These are phyloP conservation scores for Monosporascus cannonballus DNA, from an alignment of 2,329 filamentous ascomycete species.

Conservation along the genomic window DNA sequence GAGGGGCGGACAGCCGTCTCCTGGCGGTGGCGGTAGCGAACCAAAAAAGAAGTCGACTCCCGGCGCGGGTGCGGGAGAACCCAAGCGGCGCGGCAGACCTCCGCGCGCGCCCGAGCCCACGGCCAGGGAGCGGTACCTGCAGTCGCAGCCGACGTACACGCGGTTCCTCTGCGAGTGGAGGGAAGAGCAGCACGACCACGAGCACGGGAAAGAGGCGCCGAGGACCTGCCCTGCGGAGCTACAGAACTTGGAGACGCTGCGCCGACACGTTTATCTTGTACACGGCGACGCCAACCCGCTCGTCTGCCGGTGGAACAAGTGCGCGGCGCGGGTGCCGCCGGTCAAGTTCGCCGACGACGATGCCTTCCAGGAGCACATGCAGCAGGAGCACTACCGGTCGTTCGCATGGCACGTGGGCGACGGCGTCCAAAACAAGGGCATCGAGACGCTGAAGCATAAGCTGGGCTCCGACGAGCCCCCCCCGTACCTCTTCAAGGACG, in stretches of 20 bases:
- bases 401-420: constrained; percentile 56
- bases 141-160: constrained; percentile 38
- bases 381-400: constrained; percentile 46
- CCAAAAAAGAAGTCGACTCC: constrained; percentile 1
- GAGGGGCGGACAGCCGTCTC: constrained; percentile 17
- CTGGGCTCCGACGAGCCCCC: constrained; percentile 29
- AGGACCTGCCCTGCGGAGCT: constrained; percentile 49
- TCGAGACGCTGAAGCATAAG: constrained; percentile 14
- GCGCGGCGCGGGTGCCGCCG: constrained; percentile 20
- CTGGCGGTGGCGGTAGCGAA: background rate
- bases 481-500: constrained; percentile 42
- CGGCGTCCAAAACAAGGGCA: constrained; percentile 42
- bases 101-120: constrained; percentile 32
- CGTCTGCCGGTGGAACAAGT: constrained; percentile 36
- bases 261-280: constrained; percentile 44
- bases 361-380: constrained; percentile 44
- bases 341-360: constrained; percentile 14
- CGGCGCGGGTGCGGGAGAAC: constrained; percentile 5
- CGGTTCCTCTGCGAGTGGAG: constrained; percentile 55
- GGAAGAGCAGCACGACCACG: constrained; percentile 10
- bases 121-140: constrained; percentile 35
- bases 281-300: constrained; percentile 31
- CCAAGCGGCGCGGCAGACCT: constrained; percentile 37
- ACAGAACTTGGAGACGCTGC: constrained; percentile 55
- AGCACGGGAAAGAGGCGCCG: too few species aligned